Evolutionary conservation across 805 yeast species (phyloP).

Genomic region (Zygotorulaspora florentina): DNA sequence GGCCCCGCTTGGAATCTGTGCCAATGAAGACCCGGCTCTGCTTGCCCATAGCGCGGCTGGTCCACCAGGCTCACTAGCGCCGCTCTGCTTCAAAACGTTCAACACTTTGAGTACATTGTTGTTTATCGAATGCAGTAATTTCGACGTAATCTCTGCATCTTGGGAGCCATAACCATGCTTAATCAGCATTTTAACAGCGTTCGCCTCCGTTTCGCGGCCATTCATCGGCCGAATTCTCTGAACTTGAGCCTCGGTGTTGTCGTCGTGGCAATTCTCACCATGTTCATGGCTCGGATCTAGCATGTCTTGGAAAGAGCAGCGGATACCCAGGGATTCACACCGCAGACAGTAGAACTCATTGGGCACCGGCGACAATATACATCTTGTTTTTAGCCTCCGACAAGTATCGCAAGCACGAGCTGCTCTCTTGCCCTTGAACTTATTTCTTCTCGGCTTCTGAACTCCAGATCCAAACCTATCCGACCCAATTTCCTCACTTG

Average conservation of each 20-base stretch:
- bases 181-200: constrained; percentile 15
- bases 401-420: constrained; percentile 53
- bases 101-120: constrained; percentile 14
- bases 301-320: constrained; percentile 47
- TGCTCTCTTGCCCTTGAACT: constrained; percentile 35
- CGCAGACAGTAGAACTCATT: constrained; percentile 50
- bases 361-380: constrained; percentile 48
- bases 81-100: constrained; percentile 7
- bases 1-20: not conserved
- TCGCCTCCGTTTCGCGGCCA: constrained; percentile 8
- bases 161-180: constrained; percentile 17
- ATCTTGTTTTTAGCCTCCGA: constrained; percentile 56
- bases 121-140: constrained; percentile 16
- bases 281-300: not conserved
- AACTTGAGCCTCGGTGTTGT: not conserved
- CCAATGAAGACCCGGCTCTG: not conserved
- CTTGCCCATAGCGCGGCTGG: not conserved
- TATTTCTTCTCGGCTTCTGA: constrained; percentile 11
- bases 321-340: constrained; percentile 49
- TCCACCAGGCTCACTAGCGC: not conserved
- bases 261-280: not conserved
- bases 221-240: constrained; percentile 1
- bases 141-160: constrained; percentile 14
- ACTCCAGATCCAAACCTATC: constrained; percentile 7
- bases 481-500: constrained; percentile 7